Conservation (phyloP, 1,139 yeast genomes). For the Casaregolazyma lundiana region DNA sequence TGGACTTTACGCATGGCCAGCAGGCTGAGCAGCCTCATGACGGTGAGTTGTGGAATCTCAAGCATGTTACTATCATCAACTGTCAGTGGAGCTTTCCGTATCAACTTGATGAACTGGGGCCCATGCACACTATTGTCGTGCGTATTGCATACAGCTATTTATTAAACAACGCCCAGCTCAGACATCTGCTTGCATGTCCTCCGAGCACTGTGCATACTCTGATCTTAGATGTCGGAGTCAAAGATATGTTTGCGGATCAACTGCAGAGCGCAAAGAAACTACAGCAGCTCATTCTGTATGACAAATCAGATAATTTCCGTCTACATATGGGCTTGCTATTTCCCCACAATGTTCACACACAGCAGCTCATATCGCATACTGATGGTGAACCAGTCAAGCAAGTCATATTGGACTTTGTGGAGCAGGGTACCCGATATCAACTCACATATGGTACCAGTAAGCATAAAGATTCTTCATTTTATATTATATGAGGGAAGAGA, state of each 20-base stretch:
- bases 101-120: slow-evolving; percentile 6
- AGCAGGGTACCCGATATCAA: not conserved
- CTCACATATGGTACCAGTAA: slow-evolving; percentile 4
- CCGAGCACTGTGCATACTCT: slow-evolving; percentile 3
- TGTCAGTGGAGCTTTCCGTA: slow-evolving; percentile 10
- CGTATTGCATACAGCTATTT: slow-evolving; percentile 10
- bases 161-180: slow-evolving; percentile 8
- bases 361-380: slow-evolving; percentile 3
- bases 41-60: not conserved
- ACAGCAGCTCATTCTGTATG: not conserved
- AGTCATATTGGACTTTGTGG: slow-evolving; percentile 3
- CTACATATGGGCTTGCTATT: slow-evolving; percentile 2
- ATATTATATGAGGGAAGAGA: not conserved
- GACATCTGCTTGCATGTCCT: slow-evolving; percentile 7
- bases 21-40: slow-evolving; percentile 1
- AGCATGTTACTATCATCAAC: slow-evolving; percentile 2
- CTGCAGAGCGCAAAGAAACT: not conserved
- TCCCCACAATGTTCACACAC: slow-evolving; percentile 5
- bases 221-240: slow-evolving; percentile 5
- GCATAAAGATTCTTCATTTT: slow-evolving; percentile 4
- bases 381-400: not conserved
- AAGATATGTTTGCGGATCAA: slow-evolving; percentile 6
- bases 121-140: slow-evolving; percentile 5
- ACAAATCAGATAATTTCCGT: not conserved
- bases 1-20: not conserved